Conservation (phyloP, 257 asterid species). For the Gardenia jasminoides region DNA sequence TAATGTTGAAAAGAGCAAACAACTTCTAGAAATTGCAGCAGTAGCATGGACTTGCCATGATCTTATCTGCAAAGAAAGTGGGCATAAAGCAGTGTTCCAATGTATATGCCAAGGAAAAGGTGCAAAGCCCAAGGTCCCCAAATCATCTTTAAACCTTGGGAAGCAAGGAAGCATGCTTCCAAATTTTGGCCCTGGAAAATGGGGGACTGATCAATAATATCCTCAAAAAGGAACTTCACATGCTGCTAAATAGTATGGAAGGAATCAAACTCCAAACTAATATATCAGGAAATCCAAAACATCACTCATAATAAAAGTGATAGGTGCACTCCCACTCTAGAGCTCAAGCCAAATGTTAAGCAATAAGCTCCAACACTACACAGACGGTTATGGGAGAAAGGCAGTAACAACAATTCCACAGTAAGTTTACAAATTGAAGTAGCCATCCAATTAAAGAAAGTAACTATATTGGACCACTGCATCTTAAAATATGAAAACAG, state of each 20-base stretch:
- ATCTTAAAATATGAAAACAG: not conserved
- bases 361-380: not conserved
- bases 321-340: not conserved
- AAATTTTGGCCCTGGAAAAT: conserved; percentile 58
- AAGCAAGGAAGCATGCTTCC: conserved; percentile 65
- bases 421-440: not conserved
- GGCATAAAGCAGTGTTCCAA: conserved; percentile 38
- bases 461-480: not conserved
- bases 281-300: conserved; percentile 6
- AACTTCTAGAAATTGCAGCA: conserved; percentile 11
- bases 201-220: conserved; percentile 44
- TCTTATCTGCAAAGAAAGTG: conserved; percentile 39
- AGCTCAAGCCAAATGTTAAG: not conserved
- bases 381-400: not conserved
- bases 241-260: conserved; percentile 31
- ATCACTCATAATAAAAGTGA: not conserved
- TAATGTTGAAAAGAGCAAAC: not conserved
- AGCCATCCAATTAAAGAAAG: not conserved
- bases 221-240: conserved; percentile 28
- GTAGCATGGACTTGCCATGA: conserved; percentile 48
- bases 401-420: not conserved
- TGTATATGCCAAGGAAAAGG: conserved; percentile 49
- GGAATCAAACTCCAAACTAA: conserved; percentile 20
- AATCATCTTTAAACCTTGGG: conserved; percentile 50
- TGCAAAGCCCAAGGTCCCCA: conserved; percentile 32